Evolutionary conservation across 352 stramenopile species (phyloP).

Genomic region (Phytopythium ostracodes): DNA sequence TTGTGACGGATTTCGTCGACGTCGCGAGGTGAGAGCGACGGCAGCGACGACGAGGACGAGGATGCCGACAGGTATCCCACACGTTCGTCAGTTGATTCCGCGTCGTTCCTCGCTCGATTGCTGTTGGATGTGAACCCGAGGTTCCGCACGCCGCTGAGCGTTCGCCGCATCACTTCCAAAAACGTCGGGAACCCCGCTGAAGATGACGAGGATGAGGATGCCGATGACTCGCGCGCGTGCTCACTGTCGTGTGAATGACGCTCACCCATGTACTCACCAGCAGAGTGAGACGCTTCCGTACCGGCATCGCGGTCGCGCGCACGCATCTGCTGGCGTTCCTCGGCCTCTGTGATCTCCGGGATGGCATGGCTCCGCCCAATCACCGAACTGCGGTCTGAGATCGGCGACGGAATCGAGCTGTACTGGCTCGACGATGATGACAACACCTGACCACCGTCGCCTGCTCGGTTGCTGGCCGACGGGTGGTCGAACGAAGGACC

Average conservation of each 20-base stretch:
- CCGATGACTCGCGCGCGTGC: slow-evolving; percentile 15
- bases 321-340: slow-evolving; percentile 24
- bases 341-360: slow-evolving; percentile 57
- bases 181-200: slow-evolving; percentile 36
- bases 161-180: slow-evolving; percentile 45
- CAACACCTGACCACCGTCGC: neutral
- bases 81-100: slow-evolving; percentile 8
- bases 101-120: slow-evolving; percentile 8
- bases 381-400: slow-evolving; percentile 1
- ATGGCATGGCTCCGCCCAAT: slow-evolving; percentile 28
- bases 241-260: neutral
- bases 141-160: slow-evolving; percentile 31
- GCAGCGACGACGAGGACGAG: slow-evolving; percentile 20
- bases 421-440: slow-evolving; percentile 3
- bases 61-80: slow-evolving; percentile 20
- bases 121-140: slow-evolving; percentile 27
- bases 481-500: slow-evolving; percentile 38
- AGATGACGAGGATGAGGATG: slow-evolving; percentile 25
- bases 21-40: slow-evolving; percentile 15
- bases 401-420: slow-evolving; percentile 7
- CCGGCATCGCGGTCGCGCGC: slow-evolving; percentile 13
- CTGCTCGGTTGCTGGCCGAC: neutral
- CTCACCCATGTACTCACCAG: neutral
- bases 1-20: neutral
- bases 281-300: neutral